Percentiles rank a stretch among this genome's conserved stretches.
Conservation (phyloP, 169 alveolate genomes). For the Blepharisma undulans region DNA sequence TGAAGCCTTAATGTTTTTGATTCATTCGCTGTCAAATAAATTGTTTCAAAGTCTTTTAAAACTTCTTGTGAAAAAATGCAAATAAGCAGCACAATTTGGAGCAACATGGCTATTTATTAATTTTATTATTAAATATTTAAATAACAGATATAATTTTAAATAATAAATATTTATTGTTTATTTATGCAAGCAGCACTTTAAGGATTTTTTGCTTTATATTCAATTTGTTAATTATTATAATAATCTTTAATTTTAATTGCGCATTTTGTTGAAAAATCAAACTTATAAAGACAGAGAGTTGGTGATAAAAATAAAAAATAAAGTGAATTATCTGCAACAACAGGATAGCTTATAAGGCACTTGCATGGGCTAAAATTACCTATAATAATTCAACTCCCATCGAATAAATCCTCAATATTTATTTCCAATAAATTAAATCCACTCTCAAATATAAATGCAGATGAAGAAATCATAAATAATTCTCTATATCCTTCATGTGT, state of each 20-base stretch:
- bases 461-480: not conserved
- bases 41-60: not conserved
- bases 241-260: not conserved
- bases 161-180: no score
- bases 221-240: no score
- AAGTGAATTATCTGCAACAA: not conserved
- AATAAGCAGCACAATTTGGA: no score
- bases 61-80: not conserved
- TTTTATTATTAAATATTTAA: no score
- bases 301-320: not conserved
- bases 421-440: not conserved
- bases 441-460: not conserved
- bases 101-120: not conserved
- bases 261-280: not conserved
- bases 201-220: no score
- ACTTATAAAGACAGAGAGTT: not conserved
- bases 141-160: no score
- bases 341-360: not conserved
- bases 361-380: not conserved
- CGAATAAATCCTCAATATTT: not conserved
- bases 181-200: no score
- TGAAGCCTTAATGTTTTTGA: not conserved
- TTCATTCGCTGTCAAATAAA: not conserved
- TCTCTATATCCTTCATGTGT: not conserved
- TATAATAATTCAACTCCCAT: not conserved